These are phyloP conservation scores for Cyathus olla DNA, from an alignment of 1,284 basidiomycete species.

Conservation along the genomic window DNA sequence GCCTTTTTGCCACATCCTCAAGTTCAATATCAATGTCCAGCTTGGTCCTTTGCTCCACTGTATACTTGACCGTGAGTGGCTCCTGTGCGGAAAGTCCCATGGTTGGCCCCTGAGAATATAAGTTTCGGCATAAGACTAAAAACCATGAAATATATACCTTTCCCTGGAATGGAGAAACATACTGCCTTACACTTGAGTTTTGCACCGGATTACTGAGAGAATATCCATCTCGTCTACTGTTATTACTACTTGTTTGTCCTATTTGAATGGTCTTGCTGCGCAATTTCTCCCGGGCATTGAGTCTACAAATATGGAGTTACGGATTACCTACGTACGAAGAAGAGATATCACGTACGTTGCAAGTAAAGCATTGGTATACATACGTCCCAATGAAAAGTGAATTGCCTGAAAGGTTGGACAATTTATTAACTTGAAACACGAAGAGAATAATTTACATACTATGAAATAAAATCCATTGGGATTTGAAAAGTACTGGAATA, in stretches of 20 bases:
- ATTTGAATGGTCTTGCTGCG: neutral
- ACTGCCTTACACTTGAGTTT: neutral
- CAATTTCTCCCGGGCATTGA: neutral
- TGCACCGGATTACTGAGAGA: neutral
- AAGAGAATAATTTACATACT: too few species aligned
- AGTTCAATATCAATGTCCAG: neutral
- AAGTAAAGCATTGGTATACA: constrained; percentile 2
- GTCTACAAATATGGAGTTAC: neutral
- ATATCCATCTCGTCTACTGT: neutral
- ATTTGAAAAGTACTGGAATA: neutral
- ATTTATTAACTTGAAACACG: neutral
- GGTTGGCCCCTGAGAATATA: neutral
- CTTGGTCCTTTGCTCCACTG: neutral
- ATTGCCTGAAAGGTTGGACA: neutral
- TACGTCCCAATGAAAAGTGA: neutral
- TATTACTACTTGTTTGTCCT: neutral
- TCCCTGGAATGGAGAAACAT: neutral
- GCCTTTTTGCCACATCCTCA: neutral
- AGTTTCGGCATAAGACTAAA: too few species aligned
- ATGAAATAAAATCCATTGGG: neutral
- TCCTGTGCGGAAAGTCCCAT: neutral
- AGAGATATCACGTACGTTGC: neutral
- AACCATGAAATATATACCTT: neutral
- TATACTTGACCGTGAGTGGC: neutral
- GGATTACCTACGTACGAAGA: too few species aligned